Evolutionary conservation across 1,284 basidiomycete species (phyloP), one percentile per base, ranked within the genome.

Genomic region (Rhodotorula sp.): DNA sequence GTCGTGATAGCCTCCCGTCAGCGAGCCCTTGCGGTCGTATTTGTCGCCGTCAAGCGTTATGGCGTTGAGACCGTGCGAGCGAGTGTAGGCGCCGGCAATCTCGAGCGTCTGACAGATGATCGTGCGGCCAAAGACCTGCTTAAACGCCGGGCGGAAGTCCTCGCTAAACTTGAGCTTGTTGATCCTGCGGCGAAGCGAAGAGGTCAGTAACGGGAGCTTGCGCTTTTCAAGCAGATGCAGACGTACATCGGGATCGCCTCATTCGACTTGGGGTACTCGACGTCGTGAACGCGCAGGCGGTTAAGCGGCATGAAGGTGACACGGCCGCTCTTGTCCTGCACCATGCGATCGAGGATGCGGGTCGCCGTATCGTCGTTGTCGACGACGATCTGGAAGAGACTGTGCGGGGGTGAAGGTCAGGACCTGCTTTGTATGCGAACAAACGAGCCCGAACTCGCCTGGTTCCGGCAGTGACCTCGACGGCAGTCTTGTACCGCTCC

Each of bases 301-400:
- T 99, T 99, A 56, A 99, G 86, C 20, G 96, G 96, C 89, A 99
- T 94, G 82, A 98, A 98, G 0, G 96, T 99, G 29, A 99, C 91
- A 62, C 96, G 88, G 1, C 96, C 96, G 9, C 87, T 90, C 79
- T 90, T 91, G 77, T 98, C 93, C 77, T 87, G 87, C 77, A 94
- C 85, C 94, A 99, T 95, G 72, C 90, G 85, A 32, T 96, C 91
- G 29, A 99, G 86, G 24, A 98, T 87, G 76, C 86, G 87, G 7
- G 88, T 88, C 0, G 93, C 96, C 0, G 94, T 98, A 53, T 89
- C 89, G 78, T 99, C 96, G 20, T 86, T 92, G 80, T 99, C 96
- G 66, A 99, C 95, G 0, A 99, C 95, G 44, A 99, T 89, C 77
- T 99, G 95, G 84, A 99, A 99, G 51, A 99, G 83, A 77, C 93